Base-by-base conservation (phyloP, 2,329 filamentous ascomycete species). In the Epichloe baconii region DNA sequence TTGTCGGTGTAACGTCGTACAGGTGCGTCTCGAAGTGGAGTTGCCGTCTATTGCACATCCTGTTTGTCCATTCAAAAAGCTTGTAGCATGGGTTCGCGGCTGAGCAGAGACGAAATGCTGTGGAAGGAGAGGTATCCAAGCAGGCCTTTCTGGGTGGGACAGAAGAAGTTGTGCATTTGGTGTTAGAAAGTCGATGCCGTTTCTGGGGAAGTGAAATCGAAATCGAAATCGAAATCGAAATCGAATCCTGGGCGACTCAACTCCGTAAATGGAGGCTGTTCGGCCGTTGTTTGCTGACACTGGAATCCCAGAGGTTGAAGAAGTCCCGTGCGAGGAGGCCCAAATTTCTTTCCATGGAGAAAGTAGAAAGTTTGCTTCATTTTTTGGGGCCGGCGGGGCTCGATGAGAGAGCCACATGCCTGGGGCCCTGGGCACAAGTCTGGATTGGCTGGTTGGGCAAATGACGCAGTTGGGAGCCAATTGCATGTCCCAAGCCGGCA, bases 61-160 rank as follows among this genome's bases (percentile, higher is more conserved):
- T 45, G 36, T 52, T 49, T 47, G 48, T 49, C 42, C 48, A 43
- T 48, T 42, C 23, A 40, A 17, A 38, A 26, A 14, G 19, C 5
- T 23, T 44, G 47, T 44, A 44, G 52, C 54, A 52, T 44, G 47
- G 48, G 44, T 50, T 52, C 37, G 17, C 42, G 50, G 47, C 49
- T 45, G 48, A 44, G 35, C 36, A 56, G 58, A 58, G 59, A 62
- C 56, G 57, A 61, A 21, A 57, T 54, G 42, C 52, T 55, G 59
- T 59, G 50, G 11, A 17, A 44, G 44, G 31, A 15, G 41, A 43
- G 23, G 19, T 31, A 31, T 31, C 15, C n/a, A 35, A 43, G 23
- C 23, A 43, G 23, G 19, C n/a, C 17, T 35, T 19, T 19, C 26
- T 23, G n/a, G 19, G 31, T 23, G 34, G 12, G 26, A 48, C 10